These are phyloP conservation scores for Pleurotus ostreatus DNA, from an alignment of 768 basidiomycete species.

Conservation along the genomic window DNA sequence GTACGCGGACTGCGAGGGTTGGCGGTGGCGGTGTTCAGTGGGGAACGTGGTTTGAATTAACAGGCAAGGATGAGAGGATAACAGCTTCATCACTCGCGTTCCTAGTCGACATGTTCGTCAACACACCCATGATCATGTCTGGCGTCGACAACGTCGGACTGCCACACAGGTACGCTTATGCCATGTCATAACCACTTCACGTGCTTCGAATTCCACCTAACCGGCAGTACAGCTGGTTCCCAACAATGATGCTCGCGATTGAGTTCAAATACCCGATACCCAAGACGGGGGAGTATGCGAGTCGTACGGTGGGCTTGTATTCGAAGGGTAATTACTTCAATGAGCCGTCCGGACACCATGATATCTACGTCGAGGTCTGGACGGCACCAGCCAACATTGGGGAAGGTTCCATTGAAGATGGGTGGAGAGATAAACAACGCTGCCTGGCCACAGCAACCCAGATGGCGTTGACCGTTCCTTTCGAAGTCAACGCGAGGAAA, in stretches of 20 bases:
- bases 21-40: conserved; percentile 55
- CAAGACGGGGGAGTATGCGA: conserved; percentile 34
- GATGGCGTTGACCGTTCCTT: conserved; percentile 49
- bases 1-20: conserved; percentile 34
- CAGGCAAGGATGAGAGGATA: conserved; percentile 36
- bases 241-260: conserved; percentile 55
- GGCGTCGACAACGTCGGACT: conserved; percentile 36
- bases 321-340: conserved; percentile 47
- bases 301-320: conserved; percentile 56
- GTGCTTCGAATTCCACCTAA: conserved; percentile 4
- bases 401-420: conserved; percentile 32
- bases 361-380: conserved; percentile 60
- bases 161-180: conserved; percentile 22
- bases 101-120: conserved; percentile 51
- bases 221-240: conserved; percentile 45
- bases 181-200: background rate
- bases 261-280: conserved; percentile 65
- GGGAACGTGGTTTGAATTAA: conserved; percentile 55
- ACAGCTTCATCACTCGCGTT: conserved; percentile 48
- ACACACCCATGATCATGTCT: conserved; percentile 45
- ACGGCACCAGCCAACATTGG: conserved; percentile 56
- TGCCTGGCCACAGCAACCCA: conserved; percentile 62
- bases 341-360: conserved; percentile 54
- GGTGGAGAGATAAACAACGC: conserved; percentile 62
- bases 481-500: conserved; percentile 33